Percentiles rank a stretch among this genome's conserved stretches.
phyloP scores from a whole-genome alignment of 495 filamentous ascomycete species.

The Terfezia claveryi region DNA sequence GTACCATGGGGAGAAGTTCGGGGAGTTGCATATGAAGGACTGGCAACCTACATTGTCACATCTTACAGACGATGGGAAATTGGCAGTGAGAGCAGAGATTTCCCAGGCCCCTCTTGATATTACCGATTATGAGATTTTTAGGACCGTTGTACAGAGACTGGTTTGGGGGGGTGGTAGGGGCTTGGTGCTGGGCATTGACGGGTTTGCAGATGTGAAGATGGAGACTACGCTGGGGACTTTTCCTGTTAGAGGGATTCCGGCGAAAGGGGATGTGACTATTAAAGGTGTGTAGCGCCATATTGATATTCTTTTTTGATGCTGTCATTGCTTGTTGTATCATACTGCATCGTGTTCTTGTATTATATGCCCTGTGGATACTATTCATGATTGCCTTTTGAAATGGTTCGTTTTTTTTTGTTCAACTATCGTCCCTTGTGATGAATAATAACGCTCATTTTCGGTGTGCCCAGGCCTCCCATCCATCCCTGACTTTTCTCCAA shows the following conservation, averaged over 20 bases:
- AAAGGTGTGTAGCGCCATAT: conserved; percentile 28
- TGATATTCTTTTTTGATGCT: too few species aligned
- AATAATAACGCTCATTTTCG: conserved; percentile 26
- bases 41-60: conserved; percentile 80
- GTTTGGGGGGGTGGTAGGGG: conserved; percentile 40
- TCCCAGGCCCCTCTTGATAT: conserved; percentile 59
- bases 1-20: conserved; percentile 53
- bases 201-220: conserved; percentile 65
- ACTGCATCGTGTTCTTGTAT: too few species aligned
- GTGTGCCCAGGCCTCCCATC: conserved; percentile 34
- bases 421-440: too few species aligned
- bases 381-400: too few species aligned
- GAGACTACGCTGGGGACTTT: conserved; percentile 59
- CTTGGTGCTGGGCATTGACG: conserved; percentile 46
- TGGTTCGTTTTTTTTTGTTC: too few species aligned
- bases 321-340: too few species aligned
- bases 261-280: conserved; percentile 62
- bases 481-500: conserved; percentile 6
- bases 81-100: conserved; percentile 53
- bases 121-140: conserved; percentile 52
- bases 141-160: conserved; percentile 48
- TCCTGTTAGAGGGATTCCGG: conserved; percentile 57
- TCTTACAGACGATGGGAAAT: conserved; percentile 32
- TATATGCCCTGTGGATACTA: too few species aligned
- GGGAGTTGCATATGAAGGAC: conserved; percentile 46